phyloP scores from a whole-genome alignment of 164 flowering plant species.

The Malania oleifera region DNA sequence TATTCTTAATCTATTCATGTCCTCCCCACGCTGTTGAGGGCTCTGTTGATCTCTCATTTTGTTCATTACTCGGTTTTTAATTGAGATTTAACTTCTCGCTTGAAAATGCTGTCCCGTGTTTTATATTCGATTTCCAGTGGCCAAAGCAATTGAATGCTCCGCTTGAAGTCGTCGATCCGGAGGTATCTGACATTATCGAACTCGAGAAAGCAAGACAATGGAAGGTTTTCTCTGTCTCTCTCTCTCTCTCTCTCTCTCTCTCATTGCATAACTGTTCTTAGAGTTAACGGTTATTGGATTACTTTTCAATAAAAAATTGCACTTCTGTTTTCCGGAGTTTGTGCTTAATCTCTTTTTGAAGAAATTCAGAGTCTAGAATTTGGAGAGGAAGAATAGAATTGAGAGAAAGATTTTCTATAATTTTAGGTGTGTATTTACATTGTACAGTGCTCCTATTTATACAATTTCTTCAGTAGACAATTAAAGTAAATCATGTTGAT shows the following conservation, averaged over 20 bases:
- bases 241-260: not conserved
- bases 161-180: conserved; percentile 82
- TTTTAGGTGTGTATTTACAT: too few species aligned
- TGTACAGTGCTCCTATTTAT: too few species aligned
- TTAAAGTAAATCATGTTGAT: too few species aligned
- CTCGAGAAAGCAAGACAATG: conserved; percentile 97
- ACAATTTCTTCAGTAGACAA: too few species aligned
- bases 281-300: not conserved
- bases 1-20: too few species aligned
- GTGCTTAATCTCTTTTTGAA: too few species aligned
- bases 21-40: too few species aligned
- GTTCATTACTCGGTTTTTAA: not conserved
- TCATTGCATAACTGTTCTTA: not conserved
- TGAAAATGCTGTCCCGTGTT: conserved; percentile 5
- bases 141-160: conserved; percentile 92
- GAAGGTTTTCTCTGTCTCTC: conserved; percentile 51
- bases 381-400: too few species aligned
- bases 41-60: not conserved
- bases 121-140: too few species aligned
- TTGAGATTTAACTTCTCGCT: not conserved
- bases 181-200: conserved; percentile 92
- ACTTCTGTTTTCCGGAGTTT: too few species aligned
- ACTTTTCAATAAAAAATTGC: not conserved
- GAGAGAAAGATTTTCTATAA: too few species aligned
- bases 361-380: too few species aligned